These are phyloP conservation scores for Ophiognomonia clavigignenti-juglandacearum DNA, from an alignment of 2,329 filamentous ascomycete species.

Conservation along the genomic window DNA sequence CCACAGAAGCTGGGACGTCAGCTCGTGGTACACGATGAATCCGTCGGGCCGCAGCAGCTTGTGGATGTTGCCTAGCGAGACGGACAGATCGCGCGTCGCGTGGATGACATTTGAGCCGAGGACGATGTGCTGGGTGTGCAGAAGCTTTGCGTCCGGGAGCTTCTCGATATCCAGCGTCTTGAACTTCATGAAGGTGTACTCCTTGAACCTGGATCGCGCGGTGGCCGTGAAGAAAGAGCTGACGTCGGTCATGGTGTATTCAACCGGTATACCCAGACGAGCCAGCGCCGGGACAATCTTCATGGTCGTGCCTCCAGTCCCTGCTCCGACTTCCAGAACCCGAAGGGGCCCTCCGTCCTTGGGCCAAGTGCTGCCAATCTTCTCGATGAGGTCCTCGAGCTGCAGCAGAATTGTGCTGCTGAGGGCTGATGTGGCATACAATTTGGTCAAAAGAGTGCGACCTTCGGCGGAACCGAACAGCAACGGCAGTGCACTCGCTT, in stretches of 20 bases:
- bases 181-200: conserved; percentile 22
- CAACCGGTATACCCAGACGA: too few relatives aligned
- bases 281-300: too few relatives aligned
- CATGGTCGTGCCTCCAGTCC: too few relatives aligned
- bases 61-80: conserved; percentile 22
- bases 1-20: conserved; percentile 23
- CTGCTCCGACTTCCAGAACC: too few relatives aligned
- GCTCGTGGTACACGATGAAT: conserved; percentile 25
- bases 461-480: too few relatives aligned
- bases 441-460: too few relatives aligned
- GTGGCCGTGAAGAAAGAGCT: conserved; percentile 27
- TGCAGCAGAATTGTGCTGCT: too few relatives aligned
- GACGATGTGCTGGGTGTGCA: conserved; percentile 28
- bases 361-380: too few relatives aligned
- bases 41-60: conserved; percentile 26
- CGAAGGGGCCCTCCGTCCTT: too few relatives aligned
- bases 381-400: too few relatives aligned
- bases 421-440: too few relatives aligned
- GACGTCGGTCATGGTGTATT: conserved; percentile 40
- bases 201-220: conserved; percentile 22
- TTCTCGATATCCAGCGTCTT: conserved; percentile 26
- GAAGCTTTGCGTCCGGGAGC: conserved; percentile 13
- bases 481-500: too few relatives aligned
- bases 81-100: conserved; percentile 24
- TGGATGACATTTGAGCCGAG: conserved; percentile 33